phyloP scores from a whole-genome alignment of 2,329 filamentous ascomycete species.

The Nigrospora oryzae region DNA sequence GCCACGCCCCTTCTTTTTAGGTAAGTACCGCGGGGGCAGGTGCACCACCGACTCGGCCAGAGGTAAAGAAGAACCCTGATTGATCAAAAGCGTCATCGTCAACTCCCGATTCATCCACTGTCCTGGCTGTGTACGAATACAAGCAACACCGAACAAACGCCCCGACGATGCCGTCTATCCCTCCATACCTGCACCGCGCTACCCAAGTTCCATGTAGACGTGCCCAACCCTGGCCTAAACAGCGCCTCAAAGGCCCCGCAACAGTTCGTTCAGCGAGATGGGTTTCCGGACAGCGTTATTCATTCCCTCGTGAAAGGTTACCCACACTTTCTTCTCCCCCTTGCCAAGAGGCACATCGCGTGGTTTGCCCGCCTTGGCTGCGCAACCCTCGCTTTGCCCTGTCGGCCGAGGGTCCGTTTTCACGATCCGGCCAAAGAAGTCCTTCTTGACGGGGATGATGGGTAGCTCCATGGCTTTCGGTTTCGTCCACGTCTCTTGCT shows the following conservation, averaged over 20 bases:
- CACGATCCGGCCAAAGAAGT: constrained; percentile 29
- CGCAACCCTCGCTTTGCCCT: constrained; percentile 26
- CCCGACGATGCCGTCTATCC: too few relatives aligned
- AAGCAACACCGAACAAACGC: too few relatives aligned
- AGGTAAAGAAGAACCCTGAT: too few relatives aligned
- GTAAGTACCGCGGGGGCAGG: too few relatives aligned
- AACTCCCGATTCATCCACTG: too few relatives aligned
- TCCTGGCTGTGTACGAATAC: too few relatives aligned
- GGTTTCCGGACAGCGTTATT: constrained; percentile 73
- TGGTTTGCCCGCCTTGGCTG: constrained; percentile 13
- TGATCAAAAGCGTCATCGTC: too few relatives aligned
- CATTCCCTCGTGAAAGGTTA: constrained; percentile 69
- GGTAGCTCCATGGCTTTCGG: constrained; percentile 23
- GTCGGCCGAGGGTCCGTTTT: constrained; percentile 22
- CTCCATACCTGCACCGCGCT: too few relatives aligned
- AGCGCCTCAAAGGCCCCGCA: constrained; percentile 41
- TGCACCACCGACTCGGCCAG: too few relatives aligned
- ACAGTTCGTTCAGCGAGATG: constrained; percentile 60
- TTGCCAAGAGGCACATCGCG: constrained; percentile 17
- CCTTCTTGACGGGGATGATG: constrained; percentile 26
- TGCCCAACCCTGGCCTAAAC: too few relatives aligned
- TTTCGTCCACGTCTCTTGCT: constrained; percentile 28
- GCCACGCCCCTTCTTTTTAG: too few relatives aligned
- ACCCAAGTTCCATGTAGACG: too few relatives aligned
- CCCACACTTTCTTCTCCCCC: constrained; percentile 56